Evolutionary conservation across 257 asterid species (phyloP), one percentile per base, ranked within the genome.

Genomic region (Eustoma russellianum): DNA sequence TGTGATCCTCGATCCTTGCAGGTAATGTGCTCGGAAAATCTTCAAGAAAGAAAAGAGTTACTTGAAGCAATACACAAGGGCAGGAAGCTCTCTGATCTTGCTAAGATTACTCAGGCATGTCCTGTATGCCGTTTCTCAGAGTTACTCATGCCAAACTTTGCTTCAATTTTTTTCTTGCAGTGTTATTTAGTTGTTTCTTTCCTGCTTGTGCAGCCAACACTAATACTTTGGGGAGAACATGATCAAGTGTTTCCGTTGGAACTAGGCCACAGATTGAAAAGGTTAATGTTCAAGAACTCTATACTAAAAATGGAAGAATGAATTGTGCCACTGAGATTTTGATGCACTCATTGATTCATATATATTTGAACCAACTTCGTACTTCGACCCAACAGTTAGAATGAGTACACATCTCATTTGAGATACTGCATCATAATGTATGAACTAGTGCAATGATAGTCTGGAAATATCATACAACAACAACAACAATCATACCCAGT

Each of bases 161-260:
- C 7, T 44, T 41, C 17, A 4, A 33, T 7, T 18, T 50, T n/a
- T 3, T 50, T 6, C 17, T 19, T 11, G 2, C 38, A 15, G 24
- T 6, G 0, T 15, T 11, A 43, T 5, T 9, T 17, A 7, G 2
- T 13, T 13, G 3, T 8, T 51, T 34, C 7, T 17, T 19, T 55
- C 16, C 13, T 47, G 30, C 17, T 10, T 14, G 9, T 64, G 68
- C 85, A 81, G 90, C 88, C 85, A 52, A 79, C 91, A 5, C 60
- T 81, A 15, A 72, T 84, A 11, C 40, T 84, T 0, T 84, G 88
- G 94, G 94, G 94, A 33, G 94, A 84, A 56, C 68, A 79, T 64
- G 94, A 84, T 68, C 68, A 67, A 33, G 66, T 84, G 44, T 84
- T 84, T 58, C 94, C 91, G 3, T 13, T 84, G 7, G 83, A 84